A percentile compares a stretch with the other conserved stretches of the same genome.
Conservation (phyloP, 2,329 filamentous ascomycete species). For the Colletotrichum orchidophilum region DNA sequence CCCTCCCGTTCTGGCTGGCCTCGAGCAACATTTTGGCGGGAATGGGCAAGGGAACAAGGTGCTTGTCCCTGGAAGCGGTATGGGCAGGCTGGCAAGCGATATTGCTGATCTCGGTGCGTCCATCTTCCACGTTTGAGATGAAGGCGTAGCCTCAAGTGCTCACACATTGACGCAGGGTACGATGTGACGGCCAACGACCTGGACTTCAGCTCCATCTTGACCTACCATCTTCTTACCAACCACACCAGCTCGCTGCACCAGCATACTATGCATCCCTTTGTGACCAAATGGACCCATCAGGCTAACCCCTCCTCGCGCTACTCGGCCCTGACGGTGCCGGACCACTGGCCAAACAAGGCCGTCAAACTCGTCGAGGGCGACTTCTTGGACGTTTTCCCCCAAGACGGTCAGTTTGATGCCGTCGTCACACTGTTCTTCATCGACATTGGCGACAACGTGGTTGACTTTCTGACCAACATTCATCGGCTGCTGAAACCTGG, state of each 20-base stretch:
- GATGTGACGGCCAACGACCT: not conserved
- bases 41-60: not conserved
- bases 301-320: slow-evolving; percentile 39
- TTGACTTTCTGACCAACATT: not conserved
- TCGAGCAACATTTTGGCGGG: not conserved
- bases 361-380: not conserved
- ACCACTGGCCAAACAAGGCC: not conserved
- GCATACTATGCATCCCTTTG: not conserved
- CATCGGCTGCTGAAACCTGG: not conserved
- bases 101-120: not conserved
- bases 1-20: not conserved
- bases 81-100: not conserved
- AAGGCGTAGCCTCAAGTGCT: not conserved
- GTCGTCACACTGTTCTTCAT: not conserved
- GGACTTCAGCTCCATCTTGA: not conserved
- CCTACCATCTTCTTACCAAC: not conserved
- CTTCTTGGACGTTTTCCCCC: not conserved
- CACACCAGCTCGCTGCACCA: not conserved
- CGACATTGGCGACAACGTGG: not conserved
- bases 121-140: not conserved
- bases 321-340: not conserved
- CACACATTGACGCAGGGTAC: not conserved
- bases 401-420: not conserved
- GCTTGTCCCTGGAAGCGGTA: not conserved
- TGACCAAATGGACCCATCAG: slow-evolving; percentile 2